phyloP scores from a whole-genome alignment of 164 flowering plant species.

The Chloranthus sessilifolius region DNA sequence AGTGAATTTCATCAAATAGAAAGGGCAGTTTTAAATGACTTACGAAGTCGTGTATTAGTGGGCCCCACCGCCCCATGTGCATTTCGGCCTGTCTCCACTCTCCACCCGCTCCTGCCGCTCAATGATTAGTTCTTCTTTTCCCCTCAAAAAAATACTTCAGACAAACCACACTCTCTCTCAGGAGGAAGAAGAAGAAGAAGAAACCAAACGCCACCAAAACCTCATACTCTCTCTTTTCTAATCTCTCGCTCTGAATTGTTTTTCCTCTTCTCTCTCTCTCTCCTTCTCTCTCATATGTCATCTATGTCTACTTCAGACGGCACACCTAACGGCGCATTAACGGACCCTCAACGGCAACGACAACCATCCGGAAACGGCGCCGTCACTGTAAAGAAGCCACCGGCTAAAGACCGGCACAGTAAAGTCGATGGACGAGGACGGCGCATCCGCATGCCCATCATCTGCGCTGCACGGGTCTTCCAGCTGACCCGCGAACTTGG shows the following conservation, averaged over 20 bases:
- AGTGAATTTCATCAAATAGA: no score
- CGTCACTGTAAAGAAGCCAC: constrained; percentile 63
- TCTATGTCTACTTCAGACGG: constrained; percentile 39
- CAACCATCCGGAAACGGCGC: constrained; percentile 24
- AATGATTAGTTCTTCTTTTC: constrained; percentile 48
- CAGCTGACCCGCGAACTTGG: constrained; percentile 85
- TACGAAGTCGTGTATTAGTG: no score
- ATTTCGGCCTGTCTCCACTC: constrained; percentile 56
- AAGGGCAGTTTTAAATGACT: no score
- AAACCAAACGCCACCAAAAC: no score
- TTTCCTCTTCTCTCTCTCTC: constrained; percentile 15
- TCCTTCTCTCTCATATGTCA: constrained; percentile 25
- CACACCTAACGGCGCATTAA: constrained; percentile 26
- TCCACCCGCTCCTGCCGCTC: constrained; percentile 94
- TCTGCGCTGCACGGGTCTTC: constrained; percentile 82
- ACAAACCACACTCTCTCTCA: constrained; percentile 15
- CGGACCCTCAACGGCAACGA: constrained; percentile 30
- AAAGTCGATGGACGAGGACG: constrained; percentile 88
- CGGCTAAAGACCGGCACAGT: constrained; percentile 87
- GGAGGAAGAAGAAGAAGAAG: no score
- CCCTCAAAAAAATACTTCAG: no score
- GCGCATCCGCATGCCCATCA: constrained; percentile 87
- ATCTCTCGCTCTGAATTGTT: no score
- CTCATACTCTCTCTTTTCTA: no score
- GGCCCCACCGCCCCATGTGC: constrained; percentile 82